phyloP scores from a whole-genome alignment of 2,329 filamentous ascomycete genomes.

The Fusarium brevicatenulatum region DNA sequence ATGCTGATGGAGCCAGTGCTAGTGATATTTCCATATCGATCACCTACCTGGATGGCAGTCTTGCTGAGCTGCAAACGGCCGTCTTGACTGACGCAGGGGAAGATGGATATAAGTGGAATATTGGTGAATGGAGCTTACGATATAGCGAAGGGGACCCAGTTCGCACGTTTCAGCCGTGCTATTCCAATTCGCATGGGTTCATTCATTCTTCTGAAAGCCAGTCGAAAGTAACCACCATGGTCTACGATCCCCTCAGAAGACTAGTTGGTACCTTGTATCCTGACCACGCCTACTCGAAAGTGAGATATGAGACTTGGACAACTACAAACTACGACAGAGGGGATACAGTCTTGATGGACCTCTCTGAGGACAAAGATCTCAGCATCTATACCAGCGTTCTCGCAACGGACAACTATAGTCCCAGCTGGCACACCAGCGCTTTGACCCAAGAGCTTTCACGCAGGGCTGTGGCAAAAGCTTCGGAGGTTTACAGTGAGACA shows the following conservation, averaged over 20 bases:
- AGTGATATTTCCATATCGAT: neutral
- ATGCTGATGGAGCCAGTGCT: neutral
- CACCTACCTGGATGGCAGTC: neutral
- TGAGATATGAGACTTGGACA: neutral
- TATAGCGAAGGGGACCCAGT: neutral
- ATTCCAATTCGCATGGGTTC: neutral
- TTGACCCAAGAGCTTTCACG: neutral
- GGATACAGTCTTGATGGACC: neutral
- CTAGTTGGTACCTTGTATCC: neutral
- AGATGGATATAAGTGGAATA: neutral
- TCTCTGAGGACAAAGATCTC: neutral
- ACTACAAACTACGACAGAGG: neutral
- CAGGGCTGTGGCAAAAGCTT: neutral
- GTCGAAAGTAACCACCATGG: neutral
- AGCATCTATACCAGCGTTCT: neutral
- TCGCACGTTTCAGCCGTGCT: neutral
- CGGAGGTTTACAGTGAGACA: neutral
- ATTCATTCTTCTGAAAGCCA: neutral
- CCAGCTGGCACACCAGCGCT: neutral
- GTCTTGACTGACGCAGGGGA: fast-evolving
- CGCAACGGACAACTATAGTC: neutral
- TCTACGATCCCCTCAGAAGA: neutral
- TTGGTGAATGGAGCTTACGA: neutral
- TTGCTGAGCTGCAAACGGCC: neutral
- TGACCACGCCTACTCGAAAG: neutral